Evolutionary conservation across 768 basidiomycete species (phyloP).

Genomic region (Auriscalpium vulgare): DNA sequence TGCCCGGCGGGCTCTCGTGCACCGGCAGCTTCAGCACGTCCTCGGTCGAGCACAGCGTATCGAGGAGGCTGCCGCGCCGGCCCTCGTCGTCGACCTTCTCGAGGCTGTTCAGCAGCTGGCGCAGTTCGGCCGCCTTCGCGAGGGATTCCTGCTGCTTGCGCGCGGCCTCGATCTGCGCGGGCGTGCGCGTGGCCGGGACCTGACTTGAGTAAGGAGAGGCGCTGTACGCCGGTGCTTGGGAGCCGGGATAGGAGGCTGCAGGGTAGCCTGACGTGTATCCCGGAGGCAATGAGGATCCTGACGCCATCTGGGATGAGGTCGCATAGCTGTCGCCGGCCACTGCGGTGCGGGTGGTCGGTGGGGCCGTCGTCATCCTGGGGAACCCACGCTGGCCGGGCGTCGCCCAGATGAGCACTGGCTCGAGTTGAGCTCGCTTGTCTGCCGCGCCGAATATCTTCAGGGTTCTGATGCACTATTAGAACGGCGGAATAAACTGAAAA

Average conservation of each 20-base stretch:
- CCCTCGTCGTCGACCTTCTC: slow-evolving; percentile 76
- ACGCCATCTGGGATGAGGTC: too few species aligned
- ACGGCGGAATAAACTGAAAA: background rate
- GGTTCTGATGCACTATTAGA: slow-evolving; percentile 32
- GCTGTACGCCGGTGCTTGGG: background rate
- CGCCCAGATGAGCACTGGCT: slow-evolving; percentile 66
- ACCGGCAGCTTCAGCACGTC: slow-evolving; percentile 68
- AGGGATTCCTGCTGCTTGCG: slow-evolving; percentile 44
- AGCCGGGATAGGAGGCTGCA: background rate
- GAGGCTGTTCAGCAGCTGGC: slow-evolving; percentile 51
- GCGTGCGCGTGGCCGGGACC: background rate
- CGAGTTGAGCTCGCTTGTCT: slow-evolving; percentile 50
- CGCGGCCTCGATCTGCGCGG: slow-evolving; percentile 29
- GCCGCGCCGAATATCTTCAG: slow-evolving; percentile 65
- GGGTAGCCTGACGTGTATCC: too few species aligned
- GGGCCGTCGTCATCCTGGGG: slow-evolving; percentile 3
- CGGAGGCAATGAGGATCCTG: too few species aligned
- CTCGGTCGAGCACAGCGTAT: slow-evolving; percentile 55
- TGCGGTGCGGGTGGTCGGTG: background rate
- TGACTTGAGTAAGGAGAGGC: slow-evolving; percentile 1
- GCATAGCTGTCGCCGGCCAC: too few species aligned
- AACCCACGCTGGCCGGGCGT: slow-evolving; percentile 63
- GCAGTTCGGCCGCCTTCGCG: slow-evolving; percentile 59
- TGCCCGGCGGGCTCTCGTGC: slow-evolving; percentile 66
- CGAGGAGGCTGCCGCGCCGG: slow-evolving; percentile 61